Evolutionary conservation across 2,329 filamentous ascomycete genomes (phyloP), one percentile per base, ranked within the genome.

Genomic region (Chrysoporthe puriensis): DNA sequence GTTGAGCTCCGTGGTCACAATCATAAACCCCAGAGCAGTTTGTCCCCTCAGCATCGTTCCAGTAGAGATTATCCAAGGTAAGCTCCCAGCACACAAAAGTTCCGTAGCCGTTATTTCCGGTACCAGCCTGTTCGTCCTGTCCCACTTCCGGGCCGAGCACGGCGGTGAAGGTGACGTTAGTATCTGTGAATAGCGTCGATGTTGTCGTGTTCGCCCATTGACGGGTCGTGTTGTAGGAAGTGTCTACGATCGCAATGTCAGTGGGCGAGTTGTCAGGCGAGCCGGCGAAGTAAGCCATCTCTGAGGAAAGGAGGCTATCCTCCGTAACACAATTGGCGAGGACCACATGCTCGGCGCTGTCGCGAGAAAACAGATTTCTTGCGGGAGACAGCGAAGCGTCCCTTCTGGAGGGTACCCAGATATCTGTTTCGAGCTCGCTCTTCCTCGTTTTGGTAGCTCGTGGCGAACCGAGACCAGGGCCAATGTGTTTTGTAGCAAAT

Each of bases 81-180:
- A 42, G 70, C 66, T 76, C 73, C 72, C 74, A 78, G 64, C 77
- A 79, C 1, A 68, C 71, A 58, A 78, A 78, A 21, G 69, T 69
- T 2, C 69, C 71, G 54, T 75, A 78, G 1, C 73, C 76, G 60
- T 79, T 79, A 58, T 73, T 50, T 5, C 75, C 77, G 0, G 67
- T 74, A 4, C 77, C 77, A 1, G 77, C 76, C 40, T 72, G 76
- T 50, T 74, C 69, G 14, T 74, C 76, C 0, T 76, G 72, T 0
- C 64, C 70, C 26, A 75, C 76, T n/a, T 70, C 70, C 2, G 73
- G 71, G 4, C 74, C 72, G 14, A 79, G 68, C 14, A 59, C 67
- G 13, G 76, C 73, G 11, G 62, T 74, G 64, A 79, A 79, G 1
- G 69, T 74, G 4, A 73, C 70, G 13, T 72, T 67, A 1, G 76